Conservation (phyloP, 129 eudicot genomes). For the Flaveria trinervia region DNA sequence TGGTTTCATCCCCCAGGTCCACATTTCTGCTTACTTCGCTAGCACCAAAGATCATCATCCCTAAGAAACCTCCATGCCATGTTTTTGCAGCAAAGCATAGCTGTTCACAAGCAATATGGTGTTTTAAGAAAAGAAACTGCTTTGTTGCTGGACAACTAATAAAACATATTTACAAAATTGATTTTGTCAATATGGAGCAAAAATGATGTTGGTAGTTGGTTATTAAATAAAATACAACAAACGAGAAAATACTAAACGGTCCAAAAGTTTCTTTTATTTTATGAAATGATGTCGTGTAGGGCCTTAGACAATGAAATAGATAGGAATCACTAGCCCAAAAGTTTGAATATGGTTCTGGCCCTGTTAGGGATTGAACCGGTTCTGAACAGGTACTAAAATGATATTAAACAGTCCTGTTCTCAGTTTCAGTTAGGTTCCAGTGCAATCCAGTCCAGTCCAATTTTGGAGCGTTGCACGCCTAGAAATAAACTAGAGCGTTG, state of each 20-base stretch:
- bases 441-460: background rate
- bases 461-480: background rate
- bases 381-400: background rate
- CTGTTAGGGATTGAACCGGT: background rate
- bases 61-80: constrained; percentile 95
- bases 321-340: no score
- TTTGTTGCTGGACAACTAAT: background rate
- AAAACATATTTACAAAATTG: background rate
- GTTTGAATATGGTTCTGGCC: no score
- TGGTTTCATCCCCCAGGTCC: constrained; percentile 92
- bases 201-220: background rate
- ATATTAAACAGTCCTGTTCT: background rate
- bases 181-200: background rate
- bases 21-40: constrained; percentile 98
- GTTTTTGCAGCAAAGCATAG: constrained; percentile 94
- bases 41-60: constrained; percentile 97
- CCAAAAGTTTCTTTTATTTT: no score
- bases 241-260: background rate
- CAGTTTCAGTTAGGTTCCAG: background rate
- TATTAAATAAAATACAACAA: background rate
- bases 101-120: constrained; percentile 44
- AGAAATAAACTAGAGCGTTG: background rate
- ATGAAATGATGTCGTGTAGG: no score
- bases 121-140: background rate
- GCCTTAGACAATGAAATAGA: no score